phyloP scores from a whole-genome alignment of 257 asterid genomes.

The Solanum pimpinellifolium region DNA sequence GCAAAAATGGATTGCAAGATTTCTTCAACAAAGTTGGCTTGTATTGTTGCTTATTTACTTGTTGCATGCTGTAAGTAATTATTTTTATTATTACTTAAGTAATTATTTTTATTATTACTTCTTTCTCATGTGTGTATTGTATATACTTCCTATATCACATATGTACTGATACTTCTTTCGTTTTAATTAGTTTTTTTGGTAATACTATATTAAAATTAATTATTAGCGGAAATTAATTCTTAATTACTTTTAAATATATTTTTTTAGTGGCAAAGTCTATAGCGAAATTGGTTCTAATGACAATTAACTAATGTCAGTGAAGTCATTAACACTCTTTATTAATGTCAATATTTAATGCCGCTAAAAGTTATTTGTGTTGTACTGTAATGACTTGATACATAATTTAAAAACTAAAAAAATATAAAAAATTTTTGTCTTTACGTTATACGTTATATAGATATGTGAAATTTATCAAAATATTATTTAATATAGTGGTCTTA shows the following conservation, averaged over 20 bases:
- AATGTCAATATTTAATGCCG: no score
- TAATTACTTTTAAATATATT: rapidly evolving
- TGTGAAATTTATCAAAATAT: no score
- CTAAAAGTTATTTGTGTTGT: no score
- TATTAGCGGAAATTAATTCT: no score
- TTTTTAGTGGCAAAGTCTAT: no score
- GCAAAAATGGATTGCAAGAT: not conserved
- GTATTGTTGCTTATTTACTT: not conserved
- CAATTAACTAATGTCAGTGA: rapidly evolving
- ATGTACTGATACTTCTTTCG: no score
- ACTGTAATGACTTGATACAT: not conserved
- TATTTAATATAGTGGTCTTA: not conserved
- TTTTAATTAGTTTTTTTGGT: no score
- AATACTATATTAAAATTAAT: no score
- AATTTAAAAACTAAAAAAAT: no score
- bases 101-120: not conserved
- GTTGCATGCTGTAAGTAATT: not conserved
- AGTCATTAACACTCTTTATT: no score
- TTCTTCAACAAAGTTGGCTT: not conserved
- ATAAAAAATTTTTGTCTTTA: no score
- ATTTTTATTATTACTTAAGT: not conserved
- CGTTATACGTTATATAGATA: not conserved
- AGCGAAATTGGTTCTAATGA: no score
- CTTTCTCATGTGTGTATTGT: not conserved
- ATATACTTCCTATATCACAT: not conserved